Base-by-base conservation (phyloP, 192 early-diverging fungal genomes). In the Gamsiella multidivaricata region DNA sequence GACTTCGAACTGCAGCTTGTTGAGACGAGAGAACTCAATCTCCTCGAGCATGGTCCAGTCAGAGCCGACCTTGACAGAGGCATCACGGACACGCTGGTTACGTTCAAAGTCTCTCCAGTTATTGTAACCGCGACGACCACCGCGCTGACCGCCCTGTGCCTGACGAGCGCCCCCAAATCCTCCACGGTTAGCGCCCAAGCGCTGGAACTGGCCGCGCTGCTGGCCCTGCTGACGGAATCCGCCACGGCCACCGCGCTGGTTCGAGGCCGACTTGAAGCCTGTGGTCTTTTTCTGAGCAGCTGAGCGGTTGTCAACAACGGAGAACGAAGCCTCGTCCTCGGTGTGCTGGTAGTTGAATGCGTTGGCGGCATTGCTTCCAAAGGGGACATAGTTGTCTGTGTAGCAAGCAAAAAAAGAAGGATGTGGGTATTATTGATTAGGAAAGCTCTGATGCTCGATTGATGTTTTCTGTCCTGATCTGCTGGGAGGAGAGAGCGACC, bases 11-110 rank as follows among this genome's bases (percentile, higher is more conserved):
- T 87, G 91, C 46, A 96, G 88, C 71, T 94, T 93, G 61, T 83
- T 83, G 83, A 99, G 82, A 23, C 96, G 90, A 55, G 78, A 88
- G 69, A 99, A 97, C 76, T 98, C 96, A 64, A 97, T 92, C 80
- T 98, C 97, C 72, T 97, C 96, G 64, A 95, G 84, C 28, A 97
- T 86, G 69, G 86, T 90, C 97, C 97, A 99, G 52, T 97, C 94
- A 49, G 87, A 84, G 0, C 91, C 91, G 65, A 97, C 91, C 70
- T 88, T 91, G 58, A 99, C 91, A 43, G 91, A 93, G 14, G 96
- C 90, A 76, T 94, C 92, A 33, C 96, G 88, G 47, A 93, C 81
- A 72, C 91, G 90, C 70, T 93, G 91, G 81, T 69, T 78, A 20
- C 74, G 74, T 32, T 78, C 74, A 47, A 69, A 78, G 53, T 78